phyloP scores from a whole-genome alignment of 768 basidiomycete species.

The Trametes punicea region DNA sequence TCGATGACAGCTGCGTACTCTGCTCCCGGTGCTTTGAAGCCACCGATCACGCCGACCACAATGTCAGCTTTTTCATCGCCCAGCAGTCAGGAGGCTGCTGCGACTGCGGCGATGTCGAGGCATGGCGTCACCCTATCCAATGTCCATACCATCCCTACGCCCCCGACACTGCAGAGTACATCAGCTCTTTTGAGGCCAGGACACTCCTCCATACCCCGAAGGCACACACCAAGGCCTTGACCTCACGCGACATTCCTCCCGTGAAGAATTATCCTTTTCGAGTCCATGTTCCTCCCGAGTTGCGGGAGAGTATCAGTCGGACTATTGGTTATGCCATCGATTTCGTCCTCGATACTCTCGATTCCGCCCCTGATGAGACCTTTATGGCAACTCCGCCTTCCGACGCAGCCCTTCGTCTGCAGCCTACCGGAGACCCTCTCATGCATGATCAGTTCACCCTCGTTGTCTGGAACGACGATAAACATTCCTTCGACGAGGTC shows the following conservation, averaged over 20 bases:
- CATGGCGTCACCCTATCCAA: conserved; percentile 66
- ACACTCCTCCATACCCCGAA: conserved; percentile 24
- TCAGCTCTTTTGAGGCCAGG: conserved; percentile 26
- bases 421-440: conserved; percentile 76
- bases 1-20: conserved; percentile 87
- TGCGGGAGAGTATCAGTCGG: conserved; percentile 69
- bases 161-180: conserved; percentile 28
- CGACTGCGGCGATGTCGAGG: conserved; percentile 90
- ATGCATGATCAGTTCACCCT: conserved; percentile 78
- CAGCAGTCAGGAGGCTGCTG: conserved; percentile 93
- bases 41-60: conserved; percentile 84
- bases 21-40: conserved; percentile 89
- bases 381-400: conserved; percentile 47
- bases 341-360: conserved; percentile 79
- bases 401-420: conserved; percentile 67
- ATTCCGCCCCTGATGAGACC: conserved; percentile 78
- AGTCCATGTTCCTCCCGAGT: conserved; percentile 54
- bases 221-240: conserved; percentile 41
- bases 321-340: conserved; percentile 78
- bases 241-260: conserved; percentile 51
- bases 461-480: conserved; percentile 95
- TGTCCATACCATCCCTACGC: conserved; percentile 75
- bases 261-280: conserved; percentile 59
- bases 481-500: conserved; percentile 90
- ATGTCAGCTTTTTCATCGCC: conserved; percentile 89